Evolutionary conservation across 1,284 basidiomycete genomes (phyloP), one percentile per base, ranked within the genome.

Genomic region (Cryptococcus deneoformans): DNA sequence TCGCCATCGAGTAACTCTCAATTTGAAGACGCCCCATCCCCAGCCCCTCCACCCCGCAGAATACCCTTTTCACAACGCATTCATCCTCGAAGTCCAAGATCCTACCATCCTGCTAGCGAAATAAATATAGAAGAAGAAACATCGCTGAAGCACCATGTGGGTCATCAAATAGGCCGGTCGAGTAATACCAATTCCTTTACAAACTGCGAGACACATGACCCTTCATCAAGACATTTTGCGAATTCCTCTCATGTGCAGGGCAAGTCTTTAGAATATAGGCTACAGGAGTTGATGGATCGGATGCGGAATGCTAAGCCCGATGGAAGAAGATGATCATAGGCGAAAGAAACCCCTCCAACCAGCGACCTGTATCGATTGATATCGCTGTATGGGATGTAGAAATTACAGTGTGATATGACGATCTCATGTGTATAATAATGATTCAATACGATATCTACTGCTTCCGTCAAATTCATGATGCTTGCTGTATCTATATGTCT

Each of bases 211-310:
- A 53, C 52, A 11, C 37, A 46, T 37, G 67, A 60, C 54, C 65
- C 70, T 2, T 54, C 56, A 6, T 67, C 67, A 5, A 57, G 58
- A 35, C 70, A 68, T 51, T 73, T 70, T 53, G 52, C 60, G 7
- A 68, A 65, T 44, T 61, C 58, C 39, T 20, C n/a, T 16, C 44
- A 39, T 44, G 59, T 59, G 8, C 24, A 51, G 16, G 62, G 56
- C 29, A 59, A 54, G 35, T 60, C 62, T 0, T 72, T 76, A 12
- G 73, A 76, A 59, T 73, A 76, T 51, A 51, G 74, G 20, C 56
- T 76, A 39, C 74, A 76, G 64, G 69, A 70, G 42, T 58, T 76
- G 51, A 60, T 76, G 64, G 73, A 76, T 61, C 60, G 66, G 50
- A 55, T 76, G 50, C 61, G 60, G 39, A 49, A 36, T 29, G 47